Evolutionary conservation across 345 rosid genomes (phyloP).

Genomic region (Streptanthus diversifolius): DNA sequence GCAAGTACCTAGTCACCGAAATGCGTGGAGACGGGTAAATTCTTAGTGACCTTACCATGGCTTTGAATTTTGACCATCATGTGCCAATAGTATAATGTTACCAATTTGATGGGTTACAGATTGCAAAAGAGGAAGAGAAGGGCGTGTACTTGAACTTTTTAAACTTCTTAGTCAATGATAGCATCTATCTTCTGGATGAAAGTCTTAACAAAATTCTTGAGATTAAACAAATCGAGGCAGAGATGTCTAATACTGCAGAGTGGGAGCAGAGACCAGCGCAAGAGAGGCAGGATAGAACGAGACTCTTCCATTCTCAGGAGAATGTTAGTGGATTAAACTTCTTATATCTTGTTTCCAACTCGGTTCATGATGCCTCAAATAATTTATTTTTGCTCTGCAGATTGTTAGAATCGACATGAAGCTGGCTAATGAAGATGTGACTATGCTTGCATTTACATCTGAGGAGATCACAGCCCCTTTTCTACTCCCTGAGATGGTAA

Average conservation of each 20-base stretch:
- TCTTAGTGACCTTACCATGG: slow-evolving; percentile 11
- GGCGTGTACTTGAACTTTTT: slow-evolving; percentile 97
- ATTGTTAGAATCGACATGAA: slow-evolving; percentile 93
- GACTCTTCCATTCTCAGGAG: slow-evolving; percentile 88
- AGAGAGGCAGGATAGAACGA: slow-evolving; percentile 97
- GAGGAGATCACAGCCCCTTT: slow-evolving; percentile 95
- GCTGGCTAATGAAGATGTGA: slow-evolving; percentile 97
- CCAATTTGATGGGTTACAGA: slow-evolving; percentile 47
- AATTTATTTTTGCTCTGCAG: slow-evolving; percentile 40
- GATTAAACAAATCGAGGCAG: slow-evolving; percentile 90
- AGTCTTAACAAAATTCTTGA: slow-evolving; percentile 97
- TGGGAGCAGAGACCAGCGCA: slow-evolving; percentile 96
- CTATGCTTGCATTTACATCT: slow-evolving; percentile 88
- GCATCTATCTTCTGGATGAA: slow-evolving; percentile 97
- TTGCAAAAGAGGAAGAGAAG: slow-evolving; percentile 98
- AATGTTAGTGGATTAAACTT: slow-evolving; percentile 51
- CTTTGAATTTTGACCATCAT: slow-evolving; percentile 10
- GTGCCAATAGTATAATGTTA: neutral
- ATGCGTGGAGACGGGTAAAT: slow-evolving; percentile 90
- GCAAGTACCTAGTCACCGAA: slow-evolving; percentile 99
- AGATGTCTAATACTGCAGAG: slow-evolving; percentile 84
- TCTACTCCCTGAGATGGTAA: slow-evolving; percentile 99
- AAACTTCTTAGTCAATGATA: slow-evolving; percentile 94
- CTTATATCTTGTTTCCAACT: neutral
- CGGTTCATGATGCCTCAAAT: slow-evolving; percentile 1